These are phyloP conservation scores for Trametes meyenii DNA, from an alignment of 768 basidiomycete species.

Conservation along the genomic window DNA sequence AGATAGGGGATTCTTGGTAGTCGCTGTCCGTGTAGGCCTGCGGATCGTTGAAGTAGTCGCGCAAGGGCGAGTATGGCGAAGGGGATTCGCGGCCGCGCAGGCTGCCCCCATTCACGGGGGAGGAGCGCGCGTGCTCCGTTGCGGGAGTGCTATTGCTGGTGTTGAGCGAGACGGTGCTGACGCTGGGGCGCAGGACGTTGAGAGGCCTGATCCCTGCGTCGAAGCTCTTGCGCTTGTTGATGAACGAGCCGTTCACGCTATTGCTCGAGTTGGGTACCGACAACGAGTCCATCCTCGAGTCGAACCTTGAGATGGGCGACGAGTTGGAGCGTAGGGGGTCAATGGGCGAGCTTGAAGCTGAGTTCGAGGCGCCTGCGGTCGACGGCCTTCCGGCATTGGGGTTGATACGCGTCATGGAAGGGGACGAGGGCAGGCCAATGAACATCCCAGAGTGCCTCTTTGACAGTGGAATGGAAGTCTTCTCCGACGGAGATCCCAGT, in stretches of 20 bases:
- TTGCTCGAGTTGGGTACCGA: slow-evolving; percentile 19
- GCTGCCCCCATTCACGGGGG: slow-evolving; percentile 1
- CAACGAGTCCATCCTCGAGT: slow-evolving; percentile 24
- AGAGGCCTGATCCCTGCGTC: slow-evolving; percentile 48
- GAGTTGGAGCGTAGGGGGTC: slow-evolving; percentile 26
- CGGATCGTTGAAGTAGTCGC: slow-evolving; percentile 34
- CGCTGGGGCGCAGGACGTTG: slow-evolving; percentile 34
- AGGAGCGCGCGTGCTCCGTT: slow-evolving; percentile 9
- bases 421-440: slow-evolving; percentile 25
- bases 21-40: slow-evolving; percentile 16
- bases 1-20: slow-evolving; percentile 18
- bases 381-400: slow-evolving; percentile 16
- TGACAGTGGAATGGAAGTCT: slow-evolving; percentile 21
- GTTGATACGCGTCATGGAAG: slow-evolving; percentile 18
- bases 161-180: slow-evolving; percentile 23
- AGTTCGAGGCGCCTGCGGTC: slow-evolving; percentile 14
- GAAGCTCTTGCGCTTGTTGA: slow-evolving; percentile 45
- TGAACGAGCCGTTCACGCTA: slow-evolving; percentile 15
- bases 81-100: slow-evolving; percentile 32
- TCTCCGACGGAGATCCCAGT: slow-evolving; percentile 19
- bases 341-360: slow-evolving; percentile 19
- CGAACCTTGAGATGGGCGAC: slow-evolving; percentile 15
- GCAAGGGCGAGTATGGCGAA: slow-evolving; percentile 36
- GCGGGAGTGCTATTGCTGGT: slow-evolving; percentile 9
- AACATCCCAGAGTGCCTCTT: slow-evolving; percentile 25